A percentile compares a stretch with the other conserved stretches of the same genome.
These are phyloP conservation scores for Phytophthora fragariae DNA, from an alignment of 352 stramenopile genomes.

Conservation along the genomic window DNA sequence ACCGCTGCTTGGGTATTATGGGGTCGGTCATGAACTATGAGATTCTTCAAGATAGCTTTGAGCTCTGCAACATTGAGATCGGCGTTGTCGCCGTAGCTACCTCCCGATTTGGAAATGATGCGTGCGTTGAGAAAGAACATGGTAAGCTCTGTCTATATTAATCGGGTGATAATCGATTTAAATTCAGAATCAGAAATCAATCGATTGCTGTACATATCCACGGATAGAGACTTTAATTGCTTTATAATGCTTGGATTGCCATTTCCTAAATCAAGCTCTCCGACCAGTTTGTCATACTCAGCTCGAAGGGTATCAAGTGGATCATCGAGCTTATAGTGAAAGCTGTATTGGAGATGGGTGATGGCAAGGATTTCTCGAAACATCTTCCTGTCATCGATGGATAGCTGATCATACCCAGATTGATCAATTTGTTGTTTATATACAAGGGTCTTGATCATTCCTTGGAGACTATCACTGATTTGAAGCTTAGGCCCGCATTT, in stretches of 20 bases:
- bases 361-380: slow-evolving; percentile 16
- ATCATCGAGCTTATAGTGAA: background rate
- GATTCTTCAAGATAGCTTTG: slow-evolving; percentile 14
- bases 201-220: background rate
- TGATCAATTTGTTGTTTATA: background rate
- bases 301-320: background rate
- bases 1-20: background rate
- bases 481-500: background rate
- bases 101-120: background rate
- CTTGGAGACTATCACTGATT: background rate
- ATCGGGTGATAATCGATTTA: background rate
- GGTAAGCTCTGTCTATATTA: background rate
- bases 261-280: slow-evolving; percentile 20
- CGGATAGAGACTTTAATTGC: background rate
- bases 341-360: background rate
- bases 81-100: background rate
- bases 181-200: background rate
- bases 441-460: slow-evolving; percentile 8
- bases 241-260: background rate
- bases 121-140: background rate
- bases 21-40: background rate
- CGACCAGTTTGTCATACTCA: slow-evolving; percentile 29
- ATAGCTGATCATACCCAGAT: slow-evolving; percentile 3
- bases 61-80: background rate
- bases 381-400: slow-evolving; percentile 13